phyloP scores from a whole-genome alignment of 2,329 filamentous ascomycete genomes.

The Bipolaris zeicola region DNA sequence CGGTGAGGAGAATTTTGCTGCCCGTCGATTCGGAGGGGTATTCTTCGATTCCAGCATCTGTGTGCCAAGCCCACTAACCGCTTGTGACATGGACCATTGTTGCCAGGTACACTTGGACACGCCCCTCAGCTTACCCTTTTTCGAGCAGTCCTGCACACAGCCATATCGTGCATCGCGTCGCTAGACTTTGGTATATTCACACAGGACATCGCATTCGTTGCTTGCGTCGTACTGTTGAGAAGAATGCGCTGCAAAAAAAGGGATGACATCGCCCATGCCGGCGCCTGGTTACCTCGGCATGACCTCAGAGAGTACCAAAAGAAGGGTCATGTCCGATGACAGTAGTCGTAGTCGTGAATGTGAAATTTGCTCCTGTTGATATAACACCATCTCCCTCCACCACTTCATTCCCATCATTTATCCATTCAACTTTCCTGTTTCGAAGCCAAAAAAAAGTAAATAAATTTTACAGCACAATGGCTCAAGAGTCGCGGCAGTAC shows the following conservation, averaged over 20 bases:
- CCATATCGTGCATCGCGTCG: neutral
- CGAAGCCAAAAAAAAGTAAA: neutral
- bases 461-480: constrained; percentile 25
- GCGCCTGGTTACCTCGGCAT: constrained; percentile 24
- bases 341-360: constrained; percentile 14
- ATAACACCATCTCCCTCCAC: constrained; percentile 2
- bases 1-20: constrained; percentile 18
- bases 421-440: constrained; percentile 12
- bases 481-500: constrained; percentile 56
- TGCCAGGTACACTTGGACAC: neutral
- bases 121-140: neutral
- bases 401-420: constrained; percentile 3
- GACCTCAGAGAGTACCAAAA: constrained; percentile 27
- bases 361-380: constrained; percentile 14
- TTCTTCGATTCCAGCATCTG: constrained; percentile 8
- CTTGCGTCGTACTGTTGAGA: neutral
- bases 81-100: neutral
- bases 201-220: neutral
- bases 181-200: no score
- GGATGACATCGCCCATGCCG: constrained; percentile 11
- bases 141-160: neutral
- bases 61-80: constrained; percentile 8
- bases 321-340: constrained; percentile 27
- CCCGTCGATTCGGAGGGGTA: constrained; percentile 11
- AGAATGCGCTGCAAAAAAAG: neutral